Evolutionary conservation across 257 asterid species (phyloP).

Genomic region (Lycium barbarum): DNA sequence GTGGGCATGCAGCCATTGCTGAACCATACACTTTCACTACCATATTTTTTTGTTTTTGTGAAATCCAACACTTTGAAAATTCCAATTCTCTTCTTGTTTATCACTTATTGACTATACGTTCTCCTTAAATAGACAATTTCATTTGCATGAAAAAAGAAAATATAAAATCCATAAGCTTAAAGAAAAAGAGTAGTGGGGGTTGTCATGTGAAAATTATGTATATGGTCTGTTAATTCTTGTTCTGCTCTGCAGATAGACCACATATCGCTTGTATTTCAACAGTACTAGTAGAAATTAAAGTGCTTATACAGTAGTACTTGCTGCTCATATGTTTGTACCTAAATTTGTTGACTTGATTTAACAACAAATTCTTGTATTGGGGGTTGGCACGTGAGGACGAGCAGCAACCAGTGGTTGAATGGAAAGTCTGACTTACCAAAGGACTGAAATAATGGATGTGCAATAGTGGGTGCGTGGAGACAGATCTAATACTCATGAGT

Average conservation of each 20-base stretch:
- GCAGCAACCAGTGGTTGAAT: slow-evolving; percentile 12
- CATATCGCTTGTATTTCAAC: neutral
- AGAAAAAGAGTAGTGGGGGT: slow-evolving; percentile 31
- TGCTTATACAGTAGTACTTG: neutral
- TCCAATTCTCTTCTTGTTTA: neutral
- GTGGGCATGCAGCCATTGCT: slow-evolving; percentile 72
- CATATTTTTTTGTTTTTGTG: slow-evolving; percentile 40
- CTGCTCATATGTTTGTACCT: neutral
- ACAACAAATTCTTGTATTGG: neutral
- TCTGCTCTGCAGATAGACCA: neutral
- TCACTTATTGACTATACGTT: neutral
- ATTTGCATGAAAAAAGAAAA: neutral
- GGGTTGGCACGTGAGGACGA: slow-evolving; percentile 25
- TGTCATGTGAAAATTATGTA: slow-evolving; percentile 35
- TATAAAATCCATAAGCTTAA: neutral
- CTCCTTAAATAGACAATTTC: neutral
- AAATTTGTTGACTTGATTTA: neutral
- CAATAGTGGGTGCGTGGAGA: neutral
- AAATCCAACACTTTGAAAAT: neutral
- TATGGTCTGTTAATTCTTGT: neutral
- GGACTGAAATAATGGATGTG: neutral
- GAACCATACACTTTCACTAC: slow-evolving; percentile 78
- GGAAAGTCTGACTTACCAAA: neutral
- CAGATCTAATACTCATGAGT: neutral
- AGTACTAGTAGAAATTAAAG: neutral